These are phyloP conservation scores for Sporothrix protearum DNA, from an alignment of 2,329 filamentous ascomycete genomes.

Conservation along the genomic window DNA sequence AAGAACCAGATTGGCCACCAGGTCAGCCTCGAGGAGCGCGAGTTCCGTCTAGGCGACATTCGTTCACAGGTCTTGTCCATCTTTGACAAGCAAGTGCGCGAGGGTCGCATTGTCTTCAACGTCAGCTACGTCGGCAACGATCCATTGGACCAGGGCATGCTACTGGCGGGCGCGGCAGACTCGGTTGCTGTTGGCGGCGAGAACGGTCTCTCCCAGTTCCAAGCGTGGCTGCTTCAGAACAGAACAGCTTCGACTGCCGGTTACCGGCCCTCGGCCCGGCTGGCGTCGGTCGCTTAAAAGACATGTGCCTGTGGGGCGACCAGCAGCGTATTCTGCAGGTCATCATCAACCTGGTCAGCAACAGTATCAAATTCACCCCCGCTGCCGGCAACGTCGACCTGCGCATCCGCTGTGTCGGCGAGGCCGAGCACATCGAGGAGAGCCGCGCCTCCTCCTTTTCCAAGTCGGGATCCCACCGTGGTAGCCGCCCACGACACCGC, in stretches of 20 bases:
- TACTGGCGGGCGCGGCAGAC: neutral
- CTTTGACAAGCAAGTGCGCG: slow-evolving; percentile 84
- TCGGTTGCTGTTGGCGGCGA: slow-evolving; percentile 4
- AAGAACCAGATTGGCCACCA: slow-evolving; percentile 92
- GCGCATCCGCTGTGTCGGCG: slow-evolving; percentile 68
- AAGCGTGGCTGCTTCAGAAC: neutral
- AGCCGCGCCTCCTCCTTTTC: slow-evolving; percentile 54
- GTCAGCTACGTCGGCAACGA: slow-evolving; percentile 65
- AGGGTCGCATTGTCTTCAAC: slow-evolving; percentile 69
- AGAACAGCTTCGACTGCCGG: slow-evolving; percentile 35
- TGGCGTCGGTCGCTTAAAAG: slow-evolving; percentile 67
- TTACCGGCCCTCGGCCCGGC: slow-evolving; percentile 60
- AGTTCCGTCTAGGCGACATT: slow-evolving; percentile 81
- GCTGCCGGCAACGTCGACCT: slow-evolving; percentile 70
- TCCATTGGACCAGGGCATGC: neutral
- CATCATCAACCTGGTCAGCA: slow-evolving; percentile 90
- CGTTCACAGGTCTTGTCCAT: slow-evolving; percentile 78
- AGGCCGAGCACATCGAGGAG: slow-evolving; percentile 47
- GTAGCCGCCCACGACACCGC: slow-evolving; percentile 43
- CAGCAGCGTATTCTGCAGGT: slow-evolving; percentile 87
- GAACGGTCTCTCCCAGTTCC: neutral
- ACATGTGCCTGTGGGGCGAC: slow-evolving; percentile 90
- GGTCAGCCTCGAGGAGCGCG: slow-evolving; percentile 74
- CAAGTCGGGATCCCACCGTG: slow-evolving; percentile 42
- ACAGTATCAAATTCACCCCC: slow-evolving; percentile 87